phyloP scores from a whole-genome alignment of 2,329 filamentous ascomycete genomes.

The Epichloe gansuensis region DNA sequence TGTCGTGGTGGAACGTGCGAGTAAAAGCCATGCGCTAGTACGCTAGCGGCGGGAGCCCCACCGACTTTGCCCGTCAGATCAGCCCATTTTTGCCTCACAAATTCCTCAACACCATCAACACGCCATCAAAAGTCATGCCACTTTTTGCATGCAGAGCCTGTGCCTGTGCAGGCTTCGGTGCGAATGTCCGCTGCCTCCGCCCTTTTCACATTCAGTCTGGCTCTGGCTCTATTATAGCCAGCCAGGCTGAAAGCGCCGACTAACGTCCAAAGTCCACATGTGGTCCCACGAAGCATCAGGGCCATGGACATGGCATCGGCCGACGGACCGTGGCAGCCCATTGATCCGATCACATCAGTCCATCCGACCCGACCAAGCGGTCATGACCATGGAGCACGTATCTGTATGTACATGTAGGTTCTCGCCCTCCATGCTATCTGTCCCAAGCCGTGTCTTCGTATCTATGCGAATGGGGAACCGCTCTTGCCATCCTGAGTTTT shows the following conservation, averaged over 20 bases:
- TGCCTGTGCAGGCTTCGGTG: constrained; percentile 1
- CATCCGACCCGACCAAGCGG: not conserved
- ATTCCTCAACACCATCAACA: constrained; percentile 17
- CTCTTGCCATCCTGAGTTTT: not conserved
- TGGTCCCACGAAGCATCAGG: not conserved
- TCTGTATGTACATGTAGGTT: not conserved
- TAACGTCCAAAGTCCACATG: not conserved
- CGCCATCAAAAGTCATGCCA: constrained; percentile 23
- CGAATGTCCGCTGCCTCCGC: constrained; percentile 3
- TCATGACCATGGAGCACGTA: too few species aligned
- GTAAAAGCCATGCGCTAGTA: not conserved
- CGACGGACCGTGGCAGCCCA: not conserved
- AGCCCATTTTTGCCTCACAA: constrained; percentile 25
- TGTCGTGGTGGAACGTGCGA: not conserved
- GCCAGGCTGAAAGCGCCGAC: not conserved
- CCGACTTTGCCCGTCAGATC: constrained; percentile 15
- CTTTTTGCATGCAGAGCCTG: constrained; percentile 14
- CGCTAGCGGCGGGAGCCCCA: constrained; percentile 6
- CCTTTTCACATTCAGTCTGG: not conserved
- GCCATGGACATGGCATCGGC: too few species aligned
- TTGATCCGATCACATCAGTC: not conserved
- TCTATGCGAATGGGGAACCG: not conserved
- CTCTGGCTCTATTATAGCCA: not conserved
- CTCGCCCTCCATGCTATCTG: not conserved
- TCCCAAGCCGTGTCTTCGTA: not conserved